Evolutionary conservation across 1,284 basidiomycete genomes (phyloP).

Genomic region (Spongispora temasekensis): DNA sequence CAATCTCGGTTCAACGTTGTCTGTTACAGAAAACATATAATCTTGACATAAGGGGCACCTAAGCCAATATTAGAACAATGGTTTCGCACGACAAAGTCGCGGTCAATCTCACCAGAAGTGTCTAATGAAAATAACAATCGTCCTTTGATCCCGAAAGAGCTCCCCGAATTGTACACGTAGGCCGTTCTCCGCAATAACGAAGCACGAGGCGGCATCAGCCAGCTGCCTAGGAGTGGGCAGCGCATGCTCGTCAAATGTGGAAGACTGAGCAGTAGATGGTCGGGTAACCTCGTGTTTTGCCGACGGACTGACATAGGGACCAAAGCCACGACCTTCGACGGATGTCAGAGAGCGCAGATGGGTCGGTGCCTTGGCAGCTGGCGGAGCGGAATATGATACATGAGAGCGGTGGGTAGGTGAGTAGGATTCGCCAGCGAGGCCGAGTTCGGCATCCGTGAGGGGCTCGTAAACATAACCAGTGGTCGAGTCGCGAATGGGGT

Average conservation of each 20-base stretch:
- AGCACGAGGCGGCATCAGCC: slow-evolving; percentile 59
- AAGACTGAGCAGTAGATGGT: slow-evolving; percentile 18
- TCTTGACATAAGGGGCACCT: slow-evolving; percentile 83
- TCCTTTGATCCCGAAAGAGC: slow-evolving; percentile 63
- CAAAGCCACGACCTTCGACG: slow-evolving; percentile 15
- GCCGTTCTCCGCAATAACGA: slow-evolving; percentile 70
- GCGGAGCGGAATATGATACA: slow-evolving; percentile 13
- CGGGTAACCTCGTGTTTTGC: slow-evolving; percentile 11
- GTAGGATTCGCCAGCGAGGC: slow-evolving; percentile 12
- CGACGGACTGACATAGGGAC: neutral
- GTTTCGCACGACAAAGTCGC: slow-evolving; percentile 12
- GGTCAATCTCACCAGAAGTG: slow-evolving; percentile 54
- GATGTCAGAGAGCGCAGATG: slow-evolving; percentile 31
- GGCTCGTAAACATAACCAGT: slow-evolving; percentile 32
- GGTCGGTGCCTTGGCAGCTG: slow-evolving; percentile 5
- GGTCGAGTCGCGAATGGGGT: slow-evolving; percentile 23
- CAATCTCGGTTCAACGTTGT: slow-evolving; percentile 50
- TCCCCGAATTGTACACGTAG: slow-evolving; percentile 69
- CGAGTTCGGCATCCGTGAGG: slow-evolving; percentile 31
- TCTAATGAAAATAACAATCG: slow-evolving; percentile 74
- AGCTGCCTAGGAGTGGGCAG: slow-evolving; percentile 53
- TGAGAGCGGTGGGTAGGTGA: slow-evolving; percentile 21
- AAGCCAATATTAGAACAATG: slow-evolving; percentile 9
- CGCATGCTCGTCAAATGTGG: slow-evolving; percentile 32
- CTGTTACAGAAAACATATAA: slow-evolving; percentile 73